These are phyloP conservation scores for Ceratobasidium sp. DNA, from an alignment of 1,284 basidiomycete species.

Conservation along the genomic window DNA sequence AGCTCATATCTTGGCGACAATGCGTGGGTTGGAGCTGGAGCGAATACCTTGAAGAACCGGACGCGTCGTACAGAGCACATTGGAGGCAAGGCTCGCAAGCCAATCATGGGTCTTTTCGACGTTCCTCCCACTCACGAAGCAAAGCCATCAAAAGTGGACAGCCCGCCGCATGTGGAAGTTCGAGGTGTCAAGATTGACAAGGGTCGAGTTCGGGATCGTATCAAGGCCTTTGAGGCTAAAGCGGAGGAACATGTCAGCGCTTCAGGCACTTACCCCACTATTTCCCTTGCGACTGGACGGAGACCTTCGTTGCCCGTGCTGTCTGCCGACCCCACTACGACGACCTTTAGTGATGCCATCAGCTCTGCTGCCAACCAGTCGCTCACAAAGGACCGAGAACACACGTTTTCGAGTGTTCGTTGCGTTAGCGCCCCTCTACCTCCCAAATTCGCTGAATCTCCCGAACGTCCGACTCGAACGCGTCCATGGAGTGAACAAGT, in stretches of 20 bases:
- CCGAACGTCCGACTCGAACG: constrained; percentile 9
- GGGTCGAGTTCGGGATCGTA: constrained; percentile 23
- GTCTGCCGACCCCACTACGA: neutral
- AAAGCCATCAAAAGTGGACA: neutral
- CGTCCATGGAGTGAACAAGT: constrained; percentile 63
- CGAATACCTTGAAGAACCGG: neutral
- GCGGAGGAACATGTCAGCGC: constrained; percentile 8
- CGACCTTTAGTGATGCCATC: neutral
- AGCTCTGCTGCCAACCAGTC: neutral
- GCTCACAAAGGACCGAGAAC: constrained; percentile 1
- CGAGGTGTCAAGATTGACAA: constrained; percentile 33
- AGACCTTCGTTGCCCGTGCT: neutral
- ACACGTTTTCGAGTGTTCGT: constrained; percentile 8
- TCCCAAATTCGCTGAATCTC: neutral
- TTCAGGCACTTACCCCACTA: neutral
- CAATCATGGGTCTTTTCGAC: constrained; percentile 29
- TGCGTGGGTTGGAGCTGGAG: constrained; percentile 15
- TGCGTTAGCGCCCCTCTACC: constrained; percentile 15
- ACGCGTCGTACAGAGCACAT: neutral
- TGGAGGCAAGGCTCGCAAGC: constrained; percentile 2
- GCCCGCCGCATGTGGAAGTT: constrained; percentile 15
- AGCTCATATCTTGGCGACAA: constrained; percentile 7
- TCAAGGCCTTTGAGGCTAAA: constrained; percentile 25
- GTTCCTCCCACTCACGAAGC: neutral
- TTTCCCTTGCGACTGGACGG: neutral